Conservation (phyloP, 768 basidiomycete species). For the Suillus subalutaceus region DNA sequence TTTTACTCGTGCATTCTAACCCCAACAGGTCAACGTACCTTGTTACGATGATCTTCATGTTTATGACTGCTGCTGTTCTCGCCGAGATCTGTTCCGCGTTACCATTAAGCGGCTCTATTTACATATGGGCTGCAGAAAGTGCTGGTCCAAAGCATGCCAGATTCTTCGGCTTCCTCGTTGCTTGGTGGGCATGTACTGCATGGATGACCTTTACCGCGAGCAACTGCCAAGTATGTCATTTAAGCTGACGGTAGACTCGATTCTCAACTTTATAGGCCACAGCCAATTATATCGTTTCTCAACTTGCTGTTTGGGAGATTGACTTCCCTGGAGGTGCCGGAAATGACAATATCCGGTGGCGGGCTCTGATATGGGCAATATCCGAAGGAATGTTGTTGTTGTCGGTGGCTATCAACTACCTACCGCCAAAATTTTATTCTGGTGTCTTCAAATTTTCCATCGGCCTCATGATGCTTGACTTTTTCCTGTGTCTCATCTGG, state of each 20-base stretch:
- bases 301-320: conserved; percentile 76
- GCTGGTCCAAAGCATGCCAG: conserved; percentile 86
- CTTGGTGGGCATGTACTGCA: conserved; percentile 94
- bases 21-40: conserved; percentile 77
- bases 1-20: not conserved
- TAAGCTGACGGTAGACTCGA: not conserved
- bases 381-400: conserved; percentile 74
- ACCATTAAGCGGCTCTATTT: conserved; percentile 88
- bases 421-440: conserved; percentile 78
- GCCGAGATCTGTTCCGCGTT: conserved; percentile 92
- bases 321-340: conserved; percentile 81
- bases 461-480: conserved; percentile 79
- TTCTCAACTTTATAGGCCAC: conserved; percentile 56
- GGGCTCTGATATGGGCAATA: conserved; percentile 82
- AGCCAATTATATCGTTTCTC: conserved; percentile 88
- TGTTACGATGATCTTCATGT: conserved; percentile 84
- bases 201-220: conserved; percentile 94
- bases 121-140: conserved; percentile 93
- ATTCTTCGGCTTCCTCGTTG: conserved; percentile 87
- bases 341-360: conserved; percentile 79
- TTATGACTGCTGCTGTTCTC: conserved; percentile 82
- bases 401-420: conserved; percentile 81
- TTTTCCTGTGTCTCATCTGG: conserved; percentile 88
- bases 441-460: conserved; percentile 77
- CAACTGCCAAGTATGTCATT: conserved; percentile 72